Evolutionary conservation across 2,329 filamentous ascomycete species (phyloP).

Genomic region (Aspergillus tubingensis): DNA sequence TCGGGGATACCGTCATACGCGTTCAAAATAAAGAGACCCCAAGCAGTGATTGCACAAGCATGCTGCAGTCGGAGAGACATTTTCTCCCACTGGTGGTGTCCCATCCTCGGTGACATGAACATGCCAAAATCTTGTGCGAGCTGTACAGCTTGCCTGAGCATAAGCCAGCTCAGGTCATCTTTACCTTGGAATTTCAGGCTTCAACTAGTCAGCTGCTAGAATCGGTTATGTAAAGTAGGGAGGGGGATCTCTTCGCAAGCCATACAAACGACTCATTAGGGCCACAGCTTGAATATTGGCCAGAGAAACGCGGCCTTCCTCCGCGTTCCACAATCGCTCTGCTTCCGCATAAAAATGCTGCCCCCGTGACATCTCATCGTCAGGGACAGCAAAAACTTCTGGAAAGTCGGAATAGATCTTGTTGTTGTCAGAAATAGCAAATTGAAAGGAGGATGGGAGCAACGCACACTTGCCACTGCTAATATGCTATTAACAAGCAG

Average conservation of each 20-base stretch:
- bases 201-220: conserved; percentile 19
- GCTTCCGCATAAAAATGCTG: conserved; percentile 40
- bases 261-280: conserved; percentile 37
- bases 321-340: conserved; percentile 37
- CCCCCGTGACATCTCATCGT: conserved; percentile 34
- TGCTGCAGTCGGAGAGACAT: conserved; percentile 23
- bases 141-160: conserved; percentile 35
- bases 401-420: conserved; percentile 42
- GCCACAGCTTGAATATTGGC: conserved; percentile 40
- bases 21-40: conserved; percentile 35
- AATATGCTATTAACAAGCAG: conserved; percentile 86
- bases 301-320: conserved; percentile 36
- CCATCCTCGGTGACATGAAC: conserved; percentile 22
- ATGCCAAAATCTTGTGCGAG: conserved; percentile 36
- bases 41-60: conserved; percentile 30
- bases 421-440: conserved; percentile 12
- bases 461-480: conserved; percentile 51
- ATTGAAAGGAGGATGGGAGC: neutral
- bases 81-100: conserved; percentile 11
- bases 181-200: conserved; percentile 35
- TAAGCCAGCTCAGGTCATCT: conserved; percentile 29
- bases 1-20: conserved; percentile 19
- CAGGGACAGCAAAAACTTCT: conserved; percentile 29
- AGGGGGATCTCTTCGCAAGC: neutral
- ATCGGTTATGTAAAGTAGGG: neutral